Percentiles rank a stretch among this genome's conserved stretches.
Evolutionary conservation across 2,329 filamentous ascomycete species (phyloP).

Genomic region (Podosphaera xanthii): DNA sequence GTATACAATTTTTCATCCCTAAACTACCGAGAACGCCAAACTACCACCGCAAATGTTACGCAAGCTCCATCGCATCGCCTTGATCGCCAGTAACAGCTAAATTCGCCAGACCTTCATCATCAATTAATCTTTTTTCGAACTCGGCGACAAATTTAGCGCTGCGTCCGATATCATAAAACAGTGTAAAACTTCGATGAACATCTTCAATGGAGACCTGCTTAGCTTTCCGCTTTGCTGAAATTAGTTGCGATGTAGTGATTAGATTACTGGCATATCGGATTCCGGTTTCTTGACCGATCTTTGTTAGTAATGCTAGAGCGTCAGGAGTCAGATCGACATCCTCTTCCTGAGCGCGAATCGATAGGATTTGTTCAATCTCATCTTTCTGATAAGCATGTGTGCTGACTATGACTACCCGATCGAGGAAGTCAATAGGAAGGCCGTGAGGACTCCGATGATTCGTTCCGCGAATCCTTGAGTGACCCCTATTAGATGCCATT

Average conservation of each 20-base stretch:
- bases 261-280: slow-evolving; percentile 94
- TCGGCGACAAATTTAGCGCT: slow-evolving; percentile 81
- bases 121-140: slow-evolving; percentile 82
- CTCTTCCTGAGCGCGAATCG: slow-evolving; percentile 84
- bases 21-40: neutral
- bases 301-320: slow-evolving; percentile 77
- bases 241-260: slow-evolving; percentile 78
- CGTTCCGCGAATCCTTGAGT: slow-evolving; percentile 78
- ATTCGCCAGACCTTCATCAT: slow-evolving; percentile 59
- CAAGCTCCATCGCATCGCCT: slow-evolving; percentile 44
- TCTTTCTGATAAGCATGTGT: slow-evolving; percentile 65
- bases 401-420: slow-evolving; percentile 88
- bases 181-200: slow-evolving; percentile 75
- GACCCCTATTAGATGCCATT: slow-evolving; percentile 93
- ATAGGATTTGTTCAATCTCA: slow-evolving; percentile 79
- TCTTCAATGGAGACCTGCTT: slow-evolving; percentile 71
- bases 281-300: slow-evolving; percentile 82
- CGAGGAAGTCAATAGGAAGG: slow-evolving; percentile 82
- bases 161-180: slow-evolving; percentile 77
- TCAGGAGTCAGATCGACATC: slow-evolving; percentile 82
- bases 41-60: neutral
- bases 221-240: slow-evolving; percentile 64
- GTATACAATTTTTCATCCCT: neutral
- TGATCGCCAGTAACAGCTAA: slow-evolving; percentile 34
- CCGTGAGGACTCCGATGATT: slow-evolving; percentile 86